phyloP scores from a whole-genome alignment of 176 grass and related monocot species.

The Eleusine coracana region DNA sequence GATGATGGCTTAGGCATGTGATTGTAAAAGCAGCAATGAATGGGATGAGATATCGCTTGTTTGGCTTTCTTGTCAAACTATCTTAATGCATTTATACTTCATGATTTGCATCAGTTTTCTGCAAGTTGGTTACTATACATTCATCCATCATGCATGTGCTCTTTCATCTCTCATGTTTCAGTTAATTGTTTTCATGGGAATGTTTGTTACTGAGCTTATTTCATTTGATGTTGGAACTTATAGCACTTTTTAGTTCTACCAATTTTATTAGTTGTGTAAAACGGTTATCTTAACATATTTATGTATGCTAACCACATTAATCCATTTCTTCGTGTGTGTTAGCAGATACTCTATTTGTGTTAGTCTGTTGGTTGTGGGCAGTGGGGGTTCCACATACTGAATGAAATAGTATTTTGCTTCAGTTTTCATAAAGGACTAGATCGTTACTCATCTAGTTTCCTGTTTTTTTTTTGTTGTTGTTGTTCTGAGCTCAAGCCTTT shows the following conservation, averaged over 20 bases:
- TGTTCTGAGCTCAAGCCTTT: background rate
- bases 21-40: background rate
- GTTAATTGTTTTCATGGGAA: background rate
- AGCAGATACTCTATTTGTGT: constrained; percentile 21
- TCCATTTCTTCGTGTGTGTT: constrained; percentile 6
- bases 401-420: background rate
- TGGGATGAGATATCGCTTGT: background rate
- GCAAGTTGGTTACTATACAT: background rate
- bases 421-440: background rate
- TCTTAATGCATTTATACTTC: background rate
- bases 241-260: background rate
- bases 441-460: no score
- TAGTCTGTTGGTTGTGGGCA: background rate
- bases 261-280: constrained; percentile 18
- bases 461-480: background rate
- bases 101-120: background rate
- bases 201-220: constrained; percentile 14
- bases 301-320: constrained; percentile 13
- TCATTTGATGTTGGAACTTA: constrained; percentile 5
- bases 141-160: background rate
- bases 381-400: constrained; percentile 10
- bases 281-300: constrained; percentile 1
- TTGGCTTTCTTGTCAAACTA: constrained; percentile 25
- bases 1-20: background rate
- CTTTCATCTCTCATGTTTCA: background rate